These are phyloP conservation scores for Aspergillus sp. DNA, from an alignment of 2,329 filamentous ascomycete genomes.

Conservation along the genomic window DNA sequence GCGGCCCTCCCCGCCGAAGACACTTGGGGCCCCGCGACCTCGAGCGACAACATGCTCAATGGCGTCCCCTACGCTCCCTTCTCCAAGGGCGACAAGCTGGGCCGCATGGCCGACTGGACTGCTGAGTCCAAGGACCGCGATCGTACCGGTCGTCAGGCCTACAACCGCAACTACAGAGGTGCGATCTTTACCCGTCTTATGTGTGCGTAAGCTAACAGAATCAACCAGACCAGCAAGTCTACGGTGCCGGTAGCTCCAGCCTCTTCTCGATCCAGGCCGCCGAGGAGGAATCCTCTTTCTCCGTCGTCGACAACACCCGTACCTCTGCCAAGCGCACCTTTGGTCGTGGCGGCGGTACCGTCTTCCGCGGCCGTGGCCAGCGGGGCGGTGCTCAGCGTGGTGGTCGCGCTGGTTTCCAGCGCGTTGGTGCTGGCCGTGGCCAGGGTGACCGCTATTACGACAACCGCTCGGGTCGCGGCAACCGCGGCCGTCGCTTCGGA, in stretches of 20 bases:
- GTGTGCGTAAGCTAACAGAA: background rate
- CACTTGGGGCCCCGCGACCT: constrained; percentile 82
- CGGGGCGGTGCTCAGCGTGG: constrained; percentile 76
- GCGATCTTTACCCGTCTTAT: constrained; percentile 19
- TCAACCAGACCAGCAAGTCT: constrained; percentile 83
- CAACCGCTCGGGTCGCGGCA: constrained; percentile 65
- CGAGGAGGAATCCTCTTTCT: constrained; percentile 97
- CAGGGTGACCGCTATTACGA: constrained; percentile 68
- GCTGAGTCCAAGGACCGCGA: constrained; percentile 73
- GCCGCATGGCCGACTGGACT: constrained; percentile 99
- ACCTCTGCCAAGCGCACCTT: constrained; percentile 82
- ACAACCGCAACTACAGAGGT: constrained; percentile 93
- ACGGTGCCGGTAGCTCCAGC: constrained; percentile 82
- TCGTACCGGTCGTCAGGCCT: constrained; percentile 78
- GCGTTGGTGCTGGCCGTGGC: constrained; percentile 67
- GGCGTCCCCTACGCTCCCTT: constrained; percentile 97
- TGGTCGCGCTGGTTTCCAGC: constrained; percentile 69
- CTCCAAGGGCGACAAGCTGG: constrained; percentile 97
- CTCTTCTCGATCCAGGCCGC: constrained; percentile 87
- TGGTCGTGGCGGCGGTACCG: constrained; percentile 79
- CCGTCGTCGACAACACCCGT: constrained; percentile 91
- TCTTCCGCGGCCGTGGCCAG: constrained; percentile 75
- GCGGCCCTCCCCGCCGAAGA: constrained; percentile 70
- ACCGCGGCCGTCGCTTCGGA: constrained; percentile 80
- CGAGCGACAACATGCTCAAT: constrained; percentile 82